These are phyloP conservation scores for Leccinum barrowsii DNA, from an alignment of 768 basidiomycete species.

Conservation along the genomic window DNA sequence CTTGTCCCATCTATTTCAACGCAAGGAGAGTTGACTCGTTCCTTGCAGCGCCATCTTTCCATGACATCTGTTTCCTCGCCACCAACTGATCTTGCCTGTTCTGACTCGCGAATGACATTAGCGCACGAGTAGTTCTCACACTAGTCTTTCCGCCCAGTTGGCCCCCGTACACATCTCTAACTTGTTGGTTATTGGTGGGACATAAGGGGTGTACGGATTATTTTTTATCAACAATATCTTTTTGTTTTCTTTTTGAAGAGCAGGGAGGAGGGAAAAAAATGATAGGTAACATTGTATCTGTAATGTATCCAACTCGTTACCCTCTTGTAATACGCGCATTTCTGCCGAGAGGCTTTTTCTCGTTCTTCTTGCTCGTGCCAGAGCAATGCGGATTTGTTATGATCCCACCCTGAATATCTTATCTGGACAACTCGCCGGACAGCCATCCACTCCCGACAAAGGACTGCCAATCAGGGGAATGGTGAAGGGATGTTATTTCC, in stretches of 20 bases:
- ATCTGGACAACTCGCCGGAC: no score
- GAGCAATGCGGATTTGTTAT: no score
- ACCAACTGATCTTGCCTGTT: slow-evolving; percentile 5
- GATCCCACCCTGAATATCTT: no score
- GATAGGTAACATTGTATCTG: slow-evolving; percentile 22
- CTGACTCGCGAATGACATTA: slow-evolving; percentile 24
- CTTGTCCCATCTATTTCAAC: neutral
- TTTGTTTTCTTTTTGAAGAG: neutral
- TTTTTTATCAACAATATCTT: slow-evolving; percentile 9
- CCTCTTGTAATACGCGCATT: slow-evolving; percentile 20
- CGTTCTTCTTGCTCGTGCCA: no score
- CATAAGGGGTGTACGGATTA: slow-evolving; percentile 1
- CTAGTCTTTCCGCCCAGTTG: neutral
- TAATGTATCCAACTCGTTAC: slow-evolving; percentile 23
- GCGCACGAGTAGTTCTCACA: slow-evolving; percentile 10
- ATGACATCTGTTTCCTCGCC: slow-evolving; percentile 19
- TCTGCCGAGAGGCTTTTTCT: neutral
- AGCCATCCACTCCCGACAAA: no score
- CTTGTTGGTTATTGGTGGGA: neutral
- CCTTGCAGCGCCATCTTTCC: slow-evolving; percentile 27
- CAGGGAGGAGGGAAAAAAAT: neutral
- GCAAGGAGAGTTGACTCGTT: slow-evolving; percentile 16
- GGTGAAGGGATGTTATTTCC: no score
- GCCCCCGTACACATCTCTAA: neutral
- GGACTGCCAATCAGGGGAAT: no score